Evolutionary conservation across 2,329 filamentous ascomycete genomes (phyloP).

Genomic region (Fusarium chlamydosporum): DNA sequence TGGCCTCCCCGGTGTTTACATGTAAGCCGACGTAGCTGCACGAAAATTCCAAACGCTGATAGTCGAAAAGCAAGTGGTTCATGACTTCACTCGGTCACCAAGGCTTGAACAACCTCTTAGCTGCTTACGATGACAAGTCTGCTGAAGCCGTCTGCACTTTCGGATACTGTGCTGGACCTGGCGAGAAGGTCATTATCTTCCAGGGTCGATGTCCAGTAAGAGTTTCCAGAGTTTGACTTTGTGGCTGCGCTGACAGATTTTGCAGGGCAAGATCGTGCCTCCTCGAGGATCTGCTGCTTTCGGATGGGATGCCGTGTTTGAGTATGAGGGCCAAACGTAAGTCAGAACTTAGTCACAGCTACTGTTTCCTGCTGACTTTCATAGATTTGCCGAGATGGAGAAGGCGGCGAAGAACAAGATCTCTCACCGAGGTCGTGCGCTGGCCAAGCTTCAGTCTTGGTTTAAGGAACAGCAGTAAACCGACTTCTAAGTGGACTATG

Average conservation of each 20-base stretch:
- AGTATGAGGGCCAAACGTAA: slow-evolving; percentile 88
- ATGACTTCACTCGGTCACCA: slow-evolving; percentile 84
- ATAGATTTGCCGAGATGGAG: slow-evolving; percentile 92
- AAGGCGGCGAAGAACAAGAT: slow-evolving; percentile 89
- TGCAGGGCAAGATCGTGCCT: slow-evolving; percentile 81
- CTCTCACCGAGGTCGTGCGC: slow-evolving; percentile 89
- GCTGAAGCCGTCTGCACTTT: slow-evolving; percentile 97
- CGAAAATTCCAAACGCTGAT: slow-evolving; percentile 10
- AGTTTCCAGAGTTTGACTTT: not conserved
- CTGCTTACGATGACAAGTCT: slow-evolving; percentile 89
- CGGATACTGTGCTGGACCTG: slow-evolving; percentile 88
- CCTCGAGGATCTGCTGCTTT: slow-evolving; percentile 85
- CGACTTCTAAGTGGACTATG: not conserved
- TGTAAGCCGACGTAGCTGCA: slow-evolving; percentile 69
- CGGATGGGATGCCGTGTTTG: slow-evolving; percentile 97
- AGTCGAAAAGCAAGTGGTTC: slow-evolving; percentile 87
- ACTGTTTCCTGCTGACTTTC: slow-evolving; percentile 25
- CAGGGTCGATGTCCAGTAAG: slow-evolving; percentile 87
- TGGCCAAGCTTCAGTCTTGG: slow-evolving; percentile 89
- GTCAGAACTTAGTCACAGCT: slow-evolving; percentile 46
- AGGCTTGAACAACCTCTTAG: slow-evolving; percentile 90
- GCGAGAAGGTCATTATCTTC: slow-evolving; percentile 86
- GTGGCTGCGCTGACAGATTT: not conserved
- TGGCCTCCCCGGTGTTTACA: slow-evolving; percentile 95
- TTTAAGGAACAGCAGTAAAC: slow-evolving; percentile 64